These are phyloP conservation scores for Trichoderma sp. DNA, from an alignment of 2,329 filamentous ascomycete species.

Conservation along the genomic window DNA sequence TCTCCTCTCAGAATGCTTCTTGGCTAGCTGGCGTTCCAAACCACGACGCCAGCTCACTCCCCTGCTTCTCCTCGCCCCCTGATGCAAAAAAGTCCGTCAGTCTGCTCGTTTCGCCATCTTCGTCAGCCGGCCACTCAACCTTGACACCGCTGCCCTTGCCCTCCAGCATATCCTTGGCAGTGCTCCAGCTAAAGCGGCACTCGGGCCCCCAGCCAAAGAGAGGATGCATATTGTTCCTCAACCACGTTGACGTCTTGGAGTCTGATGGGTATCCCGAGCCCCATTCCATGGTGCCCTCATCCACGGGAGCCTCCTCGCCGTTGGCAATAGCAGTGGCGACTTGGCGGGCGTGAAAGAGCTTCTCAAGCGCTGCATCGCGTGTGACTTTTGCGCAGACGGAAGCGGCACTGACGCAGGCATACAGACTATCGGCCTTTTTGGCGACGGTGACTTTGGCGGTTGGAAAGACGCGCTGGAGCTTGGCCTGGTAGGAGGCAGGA, in stretches of 20 bases:
- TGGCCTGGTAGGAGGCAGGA: constrained; percentile 80
- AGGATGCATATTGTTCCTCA: constrained; percentile 85
- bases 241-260: constrained; percentile 76
- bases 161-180: constrained; percentile 90
- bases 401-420: constrained; percentile 89
- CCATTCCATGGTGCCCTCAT: constrained; percentile 63
- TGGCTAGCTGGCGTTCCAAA: constrained; percentile 74
- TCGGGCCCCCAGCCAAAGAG: constrained; percentile 95
- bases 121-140: constrained; percentile 82
- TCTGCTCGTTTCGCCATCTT: constrained; percentile 68
- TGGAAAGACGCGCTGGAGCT: constrained; percentile 83
- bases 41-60: constrained; percentile 76
- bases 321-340: constrained; percentile 37
- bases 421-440: constrained; percentile 91
- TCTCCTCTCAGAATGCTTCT: constrained; percentile 66
- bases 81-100: constrained; percentile 76
- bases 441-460: constrained; percentile 74
- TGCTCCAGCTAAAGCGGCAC: constrained; percentile 94
- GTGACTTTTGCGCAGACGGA: constrained; percentile 97
- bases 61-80: constrained; percentile 47
- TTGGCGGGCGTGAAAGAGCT: constrained; percentile 62
- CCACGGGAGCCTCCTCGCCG: constrained; percentile 39
- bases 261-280: constrained; percentile 95
- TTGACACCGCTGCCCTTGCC: constrained; percentile 67
- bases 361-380: constrained; percentile 84